Evolutionary conservation across 2,329 filamentous ascomycete species (phyloP).

Genomic region (Ophiostoma novo-ulmi): DNA sequence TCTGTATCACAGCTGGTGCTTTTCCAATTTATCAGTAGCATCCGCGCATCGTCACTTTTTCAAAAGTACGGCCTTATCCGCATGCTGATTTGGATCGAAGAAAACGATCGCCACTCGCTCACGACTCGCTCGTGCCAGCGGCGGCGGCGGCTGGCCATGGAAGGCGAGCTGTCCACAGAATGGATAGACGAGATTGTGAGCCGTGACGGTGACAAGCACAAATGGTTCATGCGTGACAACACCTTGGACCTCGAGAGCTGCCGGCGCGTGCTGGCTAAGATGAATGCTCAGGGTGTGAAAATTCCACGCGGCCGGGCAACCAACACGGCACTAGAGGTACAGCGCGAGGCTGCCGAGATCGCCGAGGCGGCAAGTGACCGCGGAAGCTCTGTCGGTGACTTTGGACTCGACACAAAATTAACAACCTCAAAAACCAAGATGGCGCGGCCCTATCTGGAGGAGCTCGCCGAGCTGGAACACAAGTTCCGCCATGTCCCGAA

Average conservation of each 20-base stretch:
- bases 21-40: constrained; percentile 56
- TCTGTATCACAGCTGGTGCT: constrained; percentile 55
- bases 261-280: constrained; percentile 39
- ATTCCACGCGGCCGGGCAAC: constrained; percentile 46
- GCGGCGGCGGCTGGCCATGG: constrained; percentile 53
- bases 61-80: constrained; percentile 74
- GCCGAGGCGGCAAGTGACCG: background rate
- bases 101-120: constrained; percentile 53
- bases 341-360: background rate
- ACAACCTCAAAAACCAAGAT: background rate
- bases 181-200: constrained; percentile 52
- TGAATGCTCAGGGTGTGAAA: constrained; percentile 41
- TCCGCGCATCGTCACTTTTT: constrained; percentile 56
- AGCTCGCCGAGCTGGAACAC: background rate
- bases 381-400: background rate
- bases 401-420: background rate
- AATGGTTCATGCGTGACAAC: constrained; percentile 40
- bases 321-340: constrained; percentile 29
- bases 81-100: constrained; percentile 67
- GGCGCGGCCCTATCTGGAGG: background rate
- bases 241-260: constrained; percentile 46
- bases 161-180: constrained; percentile 57
- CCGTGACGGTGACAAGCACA: constrained; percentile 23
- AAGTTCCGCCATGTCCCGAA: background rate
- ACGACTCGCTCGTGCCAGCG: constrained; percentile 55